Evolutionary conservation across 1,284 basidiomycete species (phyloP).

Genomic region (Blastosporella zonata): DNA sequence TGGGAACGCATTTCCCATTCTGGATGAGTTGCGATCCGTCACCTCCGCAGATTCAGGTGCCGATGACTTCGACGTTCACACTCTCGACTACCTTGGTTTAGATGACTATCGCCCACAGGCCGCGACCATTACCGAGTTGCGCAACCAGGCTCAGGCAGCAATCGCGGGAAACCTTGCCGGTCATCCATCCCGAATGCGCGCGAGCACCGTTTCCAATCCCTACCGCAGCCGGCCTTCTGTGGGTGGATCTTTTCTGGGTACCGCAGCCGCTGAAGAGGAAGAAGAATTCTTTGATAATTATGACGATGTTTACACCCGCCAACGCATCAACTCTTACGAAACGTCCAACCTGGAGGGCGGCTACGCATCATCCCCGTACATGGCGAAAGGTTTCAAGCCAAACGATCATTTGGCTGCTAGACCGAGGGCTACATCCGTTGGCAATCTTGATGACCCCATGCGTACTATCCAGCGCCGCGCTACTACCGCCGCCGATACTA

Average conservation of each 20-base stretch:
- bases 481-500: slow-evolving; percentile 50
- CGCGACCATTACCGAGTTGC: slow-evolving; percentile 81
- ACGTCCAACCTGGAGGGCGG: slow-evolving; percentile 45
- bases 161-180: slow-evolving; percentile 75
- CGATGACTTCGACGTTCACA: slow-evolving; percentile 90
- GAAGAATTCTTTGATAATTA: slow-evolving; percentile 68
- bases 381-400: slow-evolving; percentile 72
- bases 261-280: slow-evolving; percentile 65
- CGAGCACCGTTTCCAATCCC: slow-evolving; percentile 88
- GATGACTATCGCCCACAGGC: slow-evolving; percentile 75
- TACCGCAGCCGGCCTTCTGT: slow-evolving; percentile 63
- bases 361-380: slow-evolving; percentile 54
- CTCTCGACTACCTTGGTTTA: slow-evolving; percentile 91
- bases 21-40: slow-evolving; percentile 78
- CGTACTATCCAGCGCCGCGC: slow-evolving; percentile 63
- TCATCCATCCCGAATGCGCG: slow-evolving; percentile 75
- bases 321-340: slow-evolving; percentile 60
- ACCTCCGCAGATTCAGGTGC: slow-evolving; percentile 73
- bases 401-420: slow-evolving; percentile 67
- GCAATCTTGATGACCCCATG: slow-evolving; percentile 79
- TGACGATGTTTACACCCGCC: slow-evolving; percentile 51
- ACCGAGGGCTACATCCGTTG: slow-evolving; percentile 89
- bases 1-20: slow-evolving; percentile 54
- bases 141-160: slow-evolving; percentile 83
- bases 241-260: slow-evolving; percentile 53